Conservation (phyloP, 1,139 yeast species). For the Kazachstania sp. region DNA sequence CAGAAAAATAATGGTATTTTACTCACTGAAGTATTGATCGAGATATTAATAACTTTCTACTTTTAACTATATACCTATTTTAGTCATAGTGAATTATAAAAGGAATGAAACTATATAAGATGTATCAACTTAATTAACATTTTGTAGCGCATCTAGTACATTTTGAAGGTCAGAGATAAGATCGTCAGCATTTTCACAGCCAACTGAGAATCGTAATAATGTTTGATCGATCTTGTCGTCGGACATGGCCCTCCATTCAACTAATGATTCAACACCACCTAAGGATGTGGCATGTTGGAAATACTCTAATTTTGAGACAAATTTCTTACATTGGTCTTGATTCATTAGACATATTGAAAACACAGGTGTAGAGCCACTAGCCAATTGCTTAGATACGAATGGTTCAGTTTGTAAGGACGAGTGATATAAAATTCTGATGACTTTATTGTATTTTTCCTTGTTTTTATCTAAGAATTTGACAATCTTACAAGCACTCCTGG, state of each 20-base stretch:
- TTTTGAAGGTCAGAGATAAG: constrained; percentile 54
- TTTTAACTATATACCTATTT: no score
- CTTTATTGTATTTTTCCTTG: constrained; percentile 36
- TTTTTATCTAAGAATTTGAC: constrained; percentile 52
- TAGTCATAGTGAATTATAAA: no score
- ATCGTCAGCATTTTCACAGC: constrained; percentile 68
- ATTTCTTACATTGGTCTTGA: constrained; percentile 47
- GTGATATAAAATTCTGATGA: constrained; percentile 49
- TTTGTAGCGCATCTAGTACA: constrained; percentile 32
- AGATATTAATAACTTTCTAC: no score
- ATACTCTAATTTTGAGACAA: constrained; percentile 60
- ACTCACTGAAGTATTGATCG: no score
- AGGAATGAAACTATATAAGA: no score
- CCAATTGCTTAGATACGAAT: constrained; percentile 56
- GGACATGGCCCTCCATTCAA: constrained; percentile 83
- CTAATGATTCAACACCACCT: constrained; percentile 87
- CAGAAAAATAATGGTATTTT: no score
- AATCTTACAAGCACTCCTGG: constrained; percentile 52
- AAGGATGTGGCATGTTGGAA: constrained; percentile 88
- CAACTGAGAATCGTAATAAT: constrained; percentile 66
- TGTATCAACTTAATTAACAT: background rate
- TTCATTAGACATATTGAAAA: constrained; percentile 53
- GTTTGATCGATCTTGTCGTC: constrained; percentile 51
- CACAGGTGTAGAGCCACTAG: constrained; percentile 62
- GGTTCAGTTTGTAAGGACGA: constrained; percentile 65